A percentile compares a stretch with the other conserved stretches of the same genome.
Evolutionary conservation across 768 basidiomycete species (phyloP).

Genomic region (Tephrocybe sp.): DNA sequence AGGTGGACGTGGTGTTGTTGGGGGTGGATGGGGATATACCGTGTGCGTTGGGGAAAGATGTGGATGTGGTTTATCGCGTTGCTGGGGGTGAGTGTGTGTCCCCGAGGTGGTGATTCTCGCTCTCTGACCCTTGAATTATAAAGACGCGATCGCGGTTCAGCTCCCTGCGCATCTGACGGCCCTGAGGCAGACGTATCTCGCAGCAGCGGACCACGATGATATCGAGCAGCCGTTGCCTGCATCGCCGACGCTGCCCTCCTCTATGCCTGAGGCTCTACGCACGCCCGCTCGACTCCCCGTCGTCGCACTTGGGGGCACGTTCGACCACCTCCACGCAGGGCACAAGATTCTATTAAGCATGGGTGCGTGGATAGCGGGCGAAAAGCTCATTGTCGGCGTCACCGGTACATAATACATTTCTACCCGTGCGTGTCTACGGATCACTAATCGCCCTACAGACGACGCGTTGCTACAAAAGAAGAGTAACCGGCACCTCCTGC

Average conservation of each 20-base stretch:
- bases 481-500: slow-evolving; percentile 63
- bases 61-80: slow-evolving; percentile 50
- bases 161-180: slow-evolving; percentile 43
- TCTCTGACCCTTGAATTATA: slow-evolving; percentile 2
- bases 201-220: slow-evolving; percentile 23
- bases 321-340: slow-evolving; percentile 96
- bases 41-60: slow-evolving; percentile 39
- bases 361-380: slow-evolving; percentile 76
- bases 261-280: slow-evolving; percentile 12
- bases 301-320: slow-evolving; percentile 91
- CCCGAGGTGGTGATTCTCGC: neutral
- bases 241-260: slow-evolving; percentile 2
- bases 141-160: slow-evolving; percentile 40
- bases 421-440: slow-evolving; percentile 4
- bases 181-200: slow-evolving; percentile 37
- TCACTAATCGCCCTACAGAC: slow-evolving; percentile 39
- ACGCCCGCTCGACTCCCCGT: slow-evolving; percentile 49
- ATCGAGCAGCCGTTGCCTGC: slow-evolving; percentile 5
- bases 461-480: slow-evolving; percentile 74
- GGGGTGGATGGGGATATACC: slow-evolving; percentile 48
- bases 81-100: slow-evolving; percentile 39
- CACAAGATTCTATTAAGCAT: slow-evolving; percentile 97
- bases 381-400: slow-evolving; percentile 88
- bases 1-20: slow-evolving; percentile 75
- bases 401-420: slow-evolving; percentile 54